A percentile compares a stretch with the other conserved stretches of the same genome.
Evolutionary conservation across 164 flowering plant genomes (phyloP).

Genomic region (Aristolochia contorta): DNA sequence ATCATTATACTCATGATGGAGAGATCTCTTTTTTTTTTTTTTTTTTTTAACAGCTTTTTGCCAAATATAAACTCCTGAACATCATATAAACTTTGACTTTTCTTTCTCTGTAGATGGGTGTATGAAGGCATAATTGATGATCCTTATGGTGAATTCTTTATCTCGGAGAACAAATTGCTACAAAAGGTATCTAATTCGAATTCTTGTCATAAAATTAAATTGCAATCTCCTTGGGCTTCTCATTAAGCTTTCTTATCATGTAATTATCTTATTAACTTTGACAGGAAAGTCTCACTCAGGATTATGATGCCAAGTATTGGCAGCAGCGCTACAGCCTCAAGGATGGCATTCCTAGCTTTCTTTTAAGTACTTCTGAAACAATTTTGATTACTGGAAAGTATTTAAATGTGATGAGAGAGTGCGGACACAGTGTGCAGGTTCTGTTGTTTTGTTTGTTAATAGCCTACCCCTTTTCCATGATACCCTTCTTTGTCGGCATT

Average conservation of each 20-base stretch:
- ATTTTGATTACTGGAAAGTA: constrained; percentile 98
- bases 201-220: background rate
- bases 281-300: constrained; percentile 88
- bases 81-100: too few relatives aligned
- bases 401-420: constrained; percentile 97
- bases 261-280: constrained; percentile 1
- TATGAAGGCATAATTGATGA: constrained; percentile 98
- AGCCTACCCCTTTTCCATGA: background rate
- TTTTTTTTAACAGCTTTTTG: too few relatives aligned
- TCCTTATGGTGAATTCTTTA: constrained; percentile 94
- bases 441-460: background rate
- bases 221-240: background rate
- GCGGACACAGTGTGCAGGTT: constrained; percentile 96
- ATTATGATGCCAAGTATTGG: constrained; percentile 96
- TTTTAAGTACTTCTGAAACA: constrained; percentile 69
- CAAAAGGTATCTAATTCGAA: constrained; percentile 51
- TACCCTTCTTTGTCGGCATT: background rate
- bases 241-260: background rate
- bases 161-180: constrained; percentile 81
- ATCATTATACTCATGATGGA: background rate
- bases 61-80: too few relatives aligned
- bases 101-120: constrained; percentile 63
- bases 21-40: too few relatives aligned
- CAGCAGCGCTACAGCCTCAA: constrained; percentile 87
- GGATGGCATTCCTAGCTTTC: constrained; percentile 91